Evolutionary conservation across 345 rosid genomes (phyloP), one percentile per base, ranked within the genome.

Genomic region (Hibiscus trionum): DNA sequence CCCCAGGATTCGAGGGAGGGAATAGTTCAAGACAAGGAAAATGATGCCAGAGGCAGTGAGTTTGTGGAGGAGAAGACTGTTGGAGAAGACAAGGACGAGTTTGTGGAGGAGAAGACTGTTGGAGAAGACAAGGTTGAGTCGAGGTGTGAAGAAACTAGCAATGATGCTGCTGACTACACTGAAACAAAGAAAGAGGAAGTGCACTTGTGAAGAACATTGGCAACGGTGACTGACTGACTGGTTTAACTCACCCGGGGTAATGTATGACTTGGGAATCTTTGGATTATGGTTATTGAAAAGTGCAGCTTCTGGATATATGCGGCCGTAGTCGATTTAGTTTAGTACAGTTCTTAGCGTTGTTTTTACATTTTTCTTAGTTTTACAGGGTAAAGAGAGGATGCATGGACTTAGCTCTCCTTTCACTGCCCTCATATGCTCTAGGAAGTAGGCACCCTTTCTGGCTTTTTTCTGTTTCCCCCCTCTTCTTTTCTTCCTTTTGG

Each of bases 41-140:
- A 21, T 1, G 56, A 21, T 33, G 29, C 37, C 3, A n/a, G 33
- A 5, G 33, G 49, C 33, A 55, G 29, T 19, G 35, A 70, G 52
- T 47, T 69, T 29, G 62, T 19, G 4, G 42, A 12, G 4, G 44
- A 39, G 9, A 39, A 39, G 44, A 39, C 11, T 39, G 44, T 39
- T 39, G 44, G 2, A 39, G 44, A 39, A 8, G 44, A 39, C 44
- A 39, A 39, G 44, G 44, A 8, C 44, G 44, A 39, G 52, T 47
- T 47, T 47, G 52, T 47, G 52, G 16, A 11, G 50, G 52, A 70
- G 31, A 42, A 56, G 17, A 37, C 21, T 57, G 52, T 37, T 4
- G 62, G 17, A 55, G 73, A 56, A 17, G 52, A 70, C 35, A 35
- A 56, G 15, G 11, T 35, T 56, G 61, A 70, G 73, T 70, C 17